phyloP scores from a whole-genome alignment of 2,329 filamentous ascomycete species.

The Scortechinia acanthostroma region DNA sequence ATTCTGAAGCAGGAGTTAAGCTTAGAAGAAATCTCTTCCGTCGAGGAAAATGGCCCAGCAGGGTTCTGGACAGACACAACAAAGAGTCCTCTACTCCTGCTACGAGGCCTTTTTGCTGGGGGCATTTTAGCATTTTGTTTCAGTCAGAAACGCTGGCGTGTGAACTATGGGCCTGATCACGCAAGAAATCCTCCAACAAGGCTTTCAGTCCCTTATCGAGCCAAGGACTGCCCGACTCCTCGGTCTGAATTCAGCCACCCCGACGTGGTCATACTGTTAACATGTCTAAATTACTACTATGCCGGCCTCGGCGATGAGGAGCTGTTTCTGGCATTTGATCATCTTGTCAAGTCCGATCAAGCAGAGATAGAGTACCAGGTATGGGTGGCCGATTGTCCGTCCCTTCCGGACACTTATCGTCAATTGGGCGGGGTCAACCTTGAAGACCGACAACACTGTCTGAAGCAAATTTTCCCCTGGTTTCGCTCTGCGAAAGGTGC shows the following conservation, averaged over 20 bases:
- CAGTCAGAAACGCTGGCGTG: slow-evolving; percentile 51
- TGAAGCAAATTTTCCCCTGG: slow-evolving; percentile 36
- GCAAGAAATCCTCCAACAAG: slow-evolving; percentile 26
- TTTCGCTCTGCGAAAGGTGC: slow-evolving; percentile 40
- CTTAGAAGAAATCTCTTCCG: slow-evolving; percentile 14
- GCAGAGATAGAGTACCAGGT: slow-evolving; percentile 36
- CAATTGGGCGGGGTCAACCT: slow-evolving; percentile 47
- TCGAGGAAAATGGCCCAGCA: slow-evolving; percentile 19
- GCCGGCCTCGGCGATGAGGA: slow-evolving; percentile 41
- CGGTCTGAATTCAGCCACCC: slow-evolving; percentile 57
- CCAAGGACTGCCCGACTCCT: slow-evolving; percentile 46
- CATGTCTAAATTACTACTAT: slow-evolving; percentile 47
- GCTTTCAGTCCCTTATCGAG: slow-evolving; percentile 50
- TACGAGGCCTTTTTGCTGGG: slow-evolving; percentile 46
- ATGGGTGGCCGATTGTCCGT: slow-evolving; percentile 30
- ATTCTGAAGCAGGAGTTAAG: slow-evolving; percentile 27
- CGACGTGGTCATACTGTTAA: slow-evolving; percentile 47
- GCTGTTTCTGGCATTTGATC: slow-evolving; percentile 33
- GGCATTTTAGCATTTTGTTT: slow-evolving; percentile 46
- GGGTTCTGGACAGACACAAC: slow-evolving; percentile 25
- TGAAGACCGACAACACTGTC: slow-evolving; percentile 39
- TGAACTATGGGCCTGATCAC: slow-evolving; percentile 52
- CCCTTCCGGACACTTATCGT: slow-evolving; percentile 24
- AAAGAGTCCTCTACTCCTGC: slow-evolving; percentile 29
- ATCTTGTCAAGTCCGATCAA: slow-evolving; percentile 42